A percentile compares a stretch with the other conserved stretches of the same genome.
Conservation (phyloP, 108 stramenopile species). For the Nitzschia sp. region DNA sequence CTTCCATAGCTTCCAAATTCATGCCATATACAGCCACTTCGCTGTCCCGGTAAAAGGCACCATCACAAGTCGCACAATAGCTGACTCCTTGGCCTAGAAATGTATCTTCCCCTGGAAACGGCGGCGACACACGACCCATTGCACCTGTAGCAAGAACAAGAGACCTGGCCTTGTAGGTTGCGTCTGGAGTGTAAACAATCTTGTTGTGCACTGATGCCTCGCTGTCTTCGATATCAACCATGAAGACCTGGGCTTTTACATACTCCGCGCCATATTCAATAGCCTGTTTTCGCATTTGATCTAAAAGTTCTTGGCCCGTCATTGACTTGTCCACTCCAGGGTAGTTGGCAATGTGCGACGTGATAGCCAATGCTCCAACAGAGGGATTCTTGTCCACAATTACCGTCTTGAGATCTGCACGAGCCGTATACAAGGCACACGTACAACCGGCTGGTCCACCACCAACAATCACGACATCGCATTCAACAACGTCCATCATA, state of each 20-base stretch:
- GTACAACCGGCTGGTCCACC: constrained; percentile 68
- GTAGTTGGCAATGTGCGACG: constrained; percentile 54
- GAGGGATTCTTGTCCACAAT: constrained; percentile 57
- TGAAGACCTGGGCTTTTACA: constrained; percentile 36
- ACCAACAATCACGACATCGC: constrained; percentile 68
- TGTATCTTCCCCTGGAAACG: constrained; percentile 70
- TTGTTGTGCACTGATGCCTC: constrained; percentile 19
- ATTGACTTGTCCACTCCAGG: constrained; percentile 43
- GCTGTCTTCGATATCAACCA: constrained; percentile 34
- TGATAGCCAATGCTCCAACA: constrained; percentile 45
- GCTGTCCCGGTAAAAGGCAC: constrained; percentile 75
- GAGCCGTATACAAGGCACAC: constrained; percentile 55
- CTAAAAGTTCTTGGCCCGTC: constrained; percentile 45
- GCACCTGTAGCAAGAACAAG: constrained; percentile 87
- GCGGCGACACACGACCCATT: constrained; percentile 65
- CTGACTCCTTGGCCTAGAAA: constrained; percentile 82
- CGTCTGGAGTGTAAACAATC: constrained; percentile 41
- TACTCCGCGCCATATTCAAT: constrained; percentile 45
- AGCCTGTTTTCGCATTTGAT: constrained; percentile 54
- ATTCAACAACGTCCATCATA: constrained; percentile 47
- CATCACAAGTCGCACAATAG: constrained; percentile 93
- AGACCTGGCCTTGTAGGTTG: constrained; percentile 32
- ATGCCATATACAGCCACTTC: constrained; percentile 70
- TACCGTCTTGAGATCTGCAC: constrained; percentile 48
- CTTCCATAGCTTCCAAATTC: constrained; percentile 67